phyloP scores from a whole-genome alignment of 1,284 basidiomycete species.

The Ustilago xerochloae region DNA sequence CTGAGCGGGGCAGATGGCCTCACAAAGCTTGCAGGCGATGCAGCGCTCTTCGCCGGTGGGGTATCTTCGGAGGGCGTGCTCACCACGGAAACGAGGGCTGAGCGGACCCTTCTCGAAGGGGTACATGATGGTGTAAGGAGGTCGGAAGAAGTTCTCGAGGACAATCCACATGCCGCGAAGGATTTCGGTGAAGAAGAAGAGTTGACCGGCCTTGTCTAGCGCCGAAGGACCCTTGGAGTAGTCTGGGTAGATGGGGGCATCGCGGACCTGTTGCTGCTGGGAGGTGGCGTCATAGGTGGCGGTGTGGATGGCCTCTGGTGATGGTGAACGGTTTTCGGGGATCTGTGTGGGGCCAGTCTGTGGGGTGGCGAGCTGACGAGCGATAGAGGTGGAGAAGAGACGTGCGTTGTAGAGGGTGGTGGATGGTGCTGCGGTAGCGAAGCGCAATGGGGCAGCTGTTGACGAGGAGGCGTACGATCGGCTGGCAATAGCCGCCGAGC shows the following conservation, averaged over 20 bases:
- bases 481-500: conserved; percentile 42
- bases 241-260: conserved; percentile 60
- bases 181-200: conserved; percentile 99
- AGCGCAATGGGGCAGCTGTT: conserved; percentile 31
- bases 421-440: conserved; percentile 35
- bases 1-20: conserved; percentile 98
- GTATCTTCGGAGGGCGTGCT: conserved; percentile 97
- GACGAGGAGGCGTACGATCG: conserved; percentile 41
- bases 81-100: conserved; percentile 96
- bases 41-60: conserved; percentile 98
- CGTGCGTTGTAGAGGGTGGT: conserved; percentile 34
- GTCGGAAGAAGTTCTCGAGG: conserved; percentile 96
- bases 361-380: conserved; percentile 42
- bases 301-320: conserved; percentile 37
- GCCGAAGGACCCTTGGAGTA: conserved; percentile 75
- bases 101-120: conserved; percentile 89
- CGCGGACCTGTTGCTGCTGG: conserved; percentile 24
- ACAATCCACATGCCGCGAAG: conserved; percentile 99
- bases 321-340: conserved; percentile 16
- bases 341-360: conserved; percentile 49
- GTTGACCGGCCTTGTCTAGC: conserved; percentile 87
- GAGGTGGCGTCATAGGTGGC: conserved; percentile 38
- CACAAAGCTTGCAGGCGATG: conserved; percentile 97
- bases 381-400: conserved; percentile 44
- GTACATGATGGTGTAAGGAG: conserved; percentile 94